Conservation (phyloP, 2,329 filamentous ascomycete species). For the Calycina herbarum region DNA sequence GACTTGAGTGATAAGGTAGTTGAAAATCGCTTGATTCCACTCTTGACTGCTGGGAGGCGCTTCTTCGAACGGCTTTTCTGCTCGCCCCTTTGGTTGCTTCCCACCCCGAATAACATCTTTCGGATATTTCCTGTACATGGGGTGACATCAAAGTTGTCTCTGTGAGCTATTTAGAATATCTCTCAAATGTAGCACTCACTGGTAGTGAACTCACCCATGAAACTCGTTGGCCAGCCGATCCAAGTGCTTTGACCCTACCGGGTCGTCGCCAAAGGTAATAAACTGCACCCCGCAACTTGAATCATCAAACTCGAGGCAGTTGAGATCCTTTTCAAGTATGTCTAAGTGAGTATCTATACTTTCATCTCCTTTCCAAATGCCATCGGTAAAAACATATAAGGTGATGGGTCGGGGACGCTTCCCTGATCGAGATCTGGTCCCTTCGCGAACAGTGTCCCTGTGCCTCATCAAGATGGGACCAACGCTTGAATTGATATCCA, state of each 20-base stretch:
- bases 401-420: background rate
- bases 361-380: background rate
- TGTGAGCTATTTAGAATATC: background rate
- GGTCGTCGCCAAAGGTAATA: conserved; percentile 1
- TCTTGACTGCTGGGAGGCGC: conserved; percentile 6
- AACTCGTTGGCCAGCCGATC: background rate
- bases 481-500: background rate
- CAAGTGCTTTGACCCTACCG: background rate
- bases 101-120: background rate
- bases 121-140: background rate
- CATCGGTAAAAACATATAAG: conserved; percentile 3
- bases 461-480: background rate
- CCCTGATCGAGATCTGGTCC: background rate
- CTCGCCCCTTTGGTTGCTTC: background rate
- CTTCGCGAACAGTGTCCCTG: background rate
- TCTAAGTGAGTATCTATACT: background rate
- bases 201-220: background rate
- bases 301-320: background rate
- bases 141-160: conserved; percentile 5
- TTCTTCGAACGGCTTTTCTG: background rate
- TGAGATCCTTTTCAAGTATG: background rate
- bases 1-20: background rate
- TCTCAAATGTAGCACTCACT: background rate
- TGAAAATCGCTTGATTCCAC: background rate
- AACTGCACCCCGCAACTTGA: conserved; percentile 1